Base-by-base conservation (phyloP, 1,284 basidiomycete genomes). In the Ustilago hordei region DNA sequence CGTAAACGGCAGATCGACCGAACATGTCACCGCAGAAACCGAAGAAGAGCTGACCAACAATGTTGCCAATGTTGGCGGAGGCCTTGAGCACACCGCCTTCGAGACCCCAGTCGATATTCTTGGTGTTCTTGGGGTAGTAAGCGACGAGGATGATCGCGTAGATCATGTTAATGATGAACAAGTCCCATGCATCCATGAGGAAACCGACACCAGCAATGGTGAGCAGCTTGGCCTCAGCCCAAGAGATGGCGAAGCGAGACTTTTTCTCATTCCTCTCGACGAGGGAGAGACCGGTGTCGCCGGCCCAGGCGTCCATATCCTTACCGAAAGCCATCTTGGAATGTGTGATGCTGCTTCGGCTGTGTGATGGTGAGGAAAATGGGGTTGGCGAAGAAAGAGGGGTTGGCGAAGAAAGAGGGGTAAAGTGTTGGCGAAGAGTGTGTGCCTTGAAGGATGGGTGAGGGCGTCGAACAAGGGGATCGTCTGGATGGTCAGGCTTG, bases 121-220 rank as follows among this genome's bases (percentile, higher is more conserved):
- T 79, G 67, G 74, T 69, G 34, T 54, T 56, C 59, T 75, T 71
- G 52, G 66, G 61, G 65, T 78, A 78, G 74, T 84, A 84, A 60
- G 80, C 79, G 56, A 76, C 57, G 41, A 84, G 75, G 61, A 81
- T 74, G 78, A 84, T 80, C 28, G 82, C 59, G 70, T 84, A 82
- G 66, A 83, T 81, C 61, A 84, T 73, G 77, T 84, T 84, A 78
- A 84, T 78, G 67, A 84, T 82, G 78, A 84, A 84, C 19, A 84
- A 66, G 45, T 84, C 82, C 73, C 81, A 83, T 32, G 80, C 80
- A 64, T 83, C 82, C 80, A 84, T 81, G 54, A 84, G 68, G 80
- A 84, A 84, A 75, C 82, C 82, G 38, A 82, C 82, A 80, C 81
- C 81, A 36, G 82, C 81, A 56, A 84, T 81, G 70, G 69, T 62